A percentile compares a stretch with the other conserved stretches of the same genome.
Conservation (phyloP, 495 filamentous ascomycete genomes). For the Aspergillus cristatus region DNA sequence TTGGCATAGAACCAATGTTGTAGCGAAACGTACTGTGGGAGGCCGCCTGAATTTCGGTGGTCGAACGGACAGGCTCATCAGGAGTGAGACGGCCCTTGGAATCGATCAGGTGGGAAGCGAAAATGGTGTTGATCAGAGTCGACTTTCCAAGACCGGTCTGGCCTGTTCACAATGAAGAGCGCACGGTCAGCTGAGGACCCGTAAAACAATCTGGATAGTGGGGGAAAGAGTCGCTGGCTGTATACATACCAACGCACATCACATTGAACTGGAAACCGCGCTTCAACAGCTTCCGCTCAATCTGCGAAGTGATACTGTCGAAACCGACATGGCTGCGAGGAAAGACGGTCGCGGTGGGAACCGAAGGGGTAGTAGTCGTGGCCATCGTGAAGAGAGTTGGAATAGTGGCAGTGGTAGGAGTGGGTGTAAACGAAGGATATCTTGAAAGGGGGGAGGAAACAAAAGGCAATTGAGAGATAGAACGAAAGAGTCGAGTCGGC, state of each 20-base stretch:
- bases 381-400: conserved; percentile 35
- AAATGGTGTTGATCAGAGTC: conserved; percentile 99
- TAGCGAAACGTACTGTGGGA: conserved; percentile 61
- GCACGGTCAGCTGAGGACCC: conserved; percentile 8
- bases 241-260: conserved; percentile 91
- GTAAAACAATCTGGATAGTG: conserved; percentile 1
- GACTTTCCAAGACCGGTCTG: conserved; percentile 99
- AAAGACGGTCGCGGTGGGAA: conserved; percentile 55
- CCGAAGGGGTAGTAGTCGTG: conserved; percentile 38
- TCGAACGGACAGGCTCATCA: conserved; percentile 85
- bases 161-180: conserved; percentile 41
- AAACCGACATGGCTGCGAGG: conserved; percentile 98
- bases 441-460: neutral
- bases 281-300: conserved; percentile 98
- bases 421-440: neutral
- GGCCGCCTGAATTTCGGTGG: conserved; percentile 94
- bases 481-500: neutral
- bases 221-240: neutral
- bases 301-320: conserved; percentile 97
- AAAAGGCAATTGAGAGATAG: neutral
- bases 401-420: neutral
- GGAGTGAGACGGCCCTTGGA: conserved; percentile 91
- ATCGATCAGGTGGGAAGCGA: conserved; percentile 98
- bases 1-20: neutral
- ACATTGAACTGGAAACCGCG: conserved; percentile 99